Evolutionary conservation across 306 rosid species (phyloP), one percentile per base, ranked within the genome.

Genomic region (Fragaria vesca): DNA sequence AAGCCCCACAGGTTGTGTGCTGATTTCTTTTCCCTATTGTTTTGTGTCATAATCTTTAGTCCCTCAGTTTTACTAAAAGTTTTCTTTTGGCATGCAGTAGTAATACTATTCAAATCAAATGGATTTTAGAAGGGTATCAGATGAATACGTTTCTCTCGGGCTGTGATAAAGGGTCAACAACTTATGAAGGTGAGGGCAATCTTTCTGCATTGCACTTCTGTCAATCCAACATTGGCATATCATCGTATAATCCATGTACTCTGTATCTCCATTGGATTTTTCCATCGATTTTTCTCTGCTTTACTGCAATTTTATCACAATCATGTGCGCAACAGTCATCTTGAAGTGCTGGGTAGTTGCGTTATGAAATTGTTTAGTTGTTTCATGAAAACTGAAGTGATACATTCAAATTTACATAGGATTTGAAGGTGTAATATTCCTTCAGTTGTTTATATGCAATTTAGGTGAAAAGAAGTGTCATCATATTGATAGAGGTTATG

Each of bases 201-300:
- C 66, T 63, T 47, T 74, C 73, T 66, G 74, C 79, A 16, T 66
- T 3, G 48, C 61, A 15, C 60, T 72, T 43, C 40, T 51, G 79
- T 68, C 82, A 30, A 45, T 73, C 81, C 79, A n/a, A 75, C 87
- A 52, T 54, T 76, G 77, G 79, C 80, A 75, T 69, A 40, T 61
- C 76, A 38, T 71, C 85, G 85, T 85, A 78, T 47, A 78, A 69
- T 77, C 78, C 57, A 54, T 82, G 88, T 78, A 43, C 69, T 5
- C 76, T 78, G 75, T 80, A 70, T 83, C 73, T 79, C 76, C 72
- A n/a, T 86, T 66, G 76, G 34, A 78, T 71, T 72, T 51, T 45
- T 70, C 61, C 71, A 73, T 66, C 34, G 9, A 72, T 18, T 50
- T 46, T 28, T 62, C 42, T 26, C 24, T 55, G 8, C 71, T 36